phyloP scores from a whole-genome alignment of 176 grass and related monocot species.

The Triticum turgidum region DNA sequence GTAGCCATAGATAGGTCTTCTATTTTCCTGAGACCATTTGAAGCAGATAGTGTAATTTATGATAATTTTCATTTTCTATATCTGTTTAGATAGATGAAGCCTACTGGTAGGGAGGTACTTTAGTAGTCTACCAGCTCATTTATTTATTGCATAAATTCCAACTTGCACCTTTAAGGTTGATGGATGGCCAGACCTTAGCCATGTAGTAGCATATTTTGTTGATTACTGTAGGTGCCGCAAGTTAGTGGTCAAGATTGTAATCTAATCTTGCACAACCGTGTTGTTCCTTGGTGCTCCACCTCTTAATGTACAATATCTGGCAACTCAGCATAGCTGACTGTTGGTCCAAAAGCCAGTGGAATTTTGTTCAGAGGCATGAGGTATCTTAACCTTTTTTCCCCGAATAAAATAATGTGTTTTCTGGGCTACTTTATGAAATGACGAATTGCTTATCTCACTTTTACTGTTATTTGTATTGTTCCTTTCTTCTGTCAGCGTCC shows the following conservation, averaged over 20 bases:
- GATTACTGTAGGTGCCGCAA: slow-evolving; percentile 25
- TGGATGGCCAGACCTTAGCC: slow-evolving; percentile 23
- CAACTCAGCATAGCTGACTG: background rate
- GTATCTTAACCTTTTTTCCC: background rate
- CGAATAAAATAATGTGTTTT: background rate
- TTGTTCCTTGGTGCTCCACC: slow-evolving; percentile 29
- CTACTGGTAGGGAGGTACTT: slow-evolving; percentile 29
- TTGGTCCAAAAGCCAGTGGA: slow-evolving; percentile 10
- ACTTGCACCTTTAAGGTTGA: slow-evolving; percentile 11
- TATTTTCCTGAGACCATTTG: slow-evolving; percentile 39
- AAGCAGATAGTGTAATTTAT: background rate
- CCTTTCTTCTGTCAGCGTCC: background rate
- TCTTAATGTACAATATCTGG: slow-evolving; percentile 33
- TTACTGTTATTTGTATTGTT: slow-evolving; percentile 1
- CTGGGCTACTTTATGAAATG: background rate
- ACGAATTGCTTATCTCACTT: background rate
- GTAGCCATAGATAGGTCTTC: slow-evolving; percentile 35
- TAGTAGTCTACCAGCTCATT: background rate
- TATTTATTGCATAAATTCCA: slow-evolving; percentile 21
- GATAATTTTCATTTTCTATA: slow-evolving; percentile 22
- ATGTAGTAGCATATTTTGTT: slow-evolving; percentile 20
- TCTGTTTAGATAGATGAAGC: slow-evolving; percentile 25
- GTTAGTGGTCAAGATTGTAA: slow-evolving; percentile 26
- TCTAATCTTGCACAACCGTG: slow-evolving; percentile 21
- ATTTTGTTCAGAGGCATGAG: slow-evolving; percentile 8